A percentile compares a stretch with the other conserved stretches of the same genome.
These are phyloP conservation scores for Rhipidocladum racemiflorum DNA, from an alignment of 176 grass and related monocot genomes.

Conservation along the genomic window DNA sequence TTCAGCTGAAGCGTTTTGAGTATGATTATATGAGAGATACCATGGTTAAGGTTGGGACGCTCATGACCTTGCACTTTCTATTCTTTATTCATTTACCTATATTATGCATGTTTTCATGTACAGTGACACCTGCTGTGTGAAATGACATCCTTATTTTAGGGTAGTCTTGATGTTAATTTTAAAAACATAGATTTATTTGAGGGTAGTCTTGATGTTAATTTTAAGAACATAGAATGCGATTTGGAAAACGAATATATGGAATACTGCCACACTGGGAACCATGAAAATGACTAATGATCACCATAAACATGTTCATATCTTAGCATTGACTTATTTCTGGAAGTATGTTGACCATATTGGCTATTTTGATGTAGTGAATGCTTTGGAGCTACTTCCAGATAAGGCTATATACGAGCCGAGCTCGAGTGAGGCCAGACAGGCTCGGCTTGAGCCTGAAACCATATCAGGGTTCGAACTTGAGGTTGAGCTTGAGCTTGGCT, in stretches of 20 bases:
- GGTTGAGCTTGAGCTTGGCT: neutral
- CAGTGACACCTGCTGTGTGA: neutral
- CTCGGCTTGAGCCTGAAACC: neutral
- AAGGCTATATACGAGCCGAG: neutral
- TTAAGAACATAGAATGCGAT: neutral
- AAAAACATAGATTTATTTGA: neutral
- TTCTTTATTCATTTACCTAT: constrained; percentile 12
- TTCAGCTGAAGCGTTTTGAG: constrained; percentile 90
- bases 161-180: neutral
- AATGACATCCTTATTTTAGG: neutral
- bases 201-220: neutral
- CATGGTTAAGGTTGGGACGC: constrained; percentile 75
- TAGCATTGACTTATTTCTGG: neutral
- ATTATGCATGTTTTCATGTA: neutral
- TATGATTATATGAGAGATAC: constrained; percentile 87
- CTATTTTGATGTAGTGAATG: neutral
- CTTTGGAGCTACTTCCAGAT: neutral
- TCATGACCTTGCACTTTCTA: constrained; percentile 7
- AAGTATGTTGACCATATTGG: neutral
- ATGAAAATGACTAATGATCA: neutral
- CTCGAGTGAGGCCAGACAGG: neutral
- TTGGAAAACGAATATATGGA: neutral
- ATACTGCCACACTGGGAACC: neutral
- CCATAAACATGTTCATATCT: neutral
- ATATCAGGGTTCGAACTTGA: neutral